Evolutionary conservation across 441 rosid genomes (phyloP).

Genomic region (Eruca vesicaria): DNA sequence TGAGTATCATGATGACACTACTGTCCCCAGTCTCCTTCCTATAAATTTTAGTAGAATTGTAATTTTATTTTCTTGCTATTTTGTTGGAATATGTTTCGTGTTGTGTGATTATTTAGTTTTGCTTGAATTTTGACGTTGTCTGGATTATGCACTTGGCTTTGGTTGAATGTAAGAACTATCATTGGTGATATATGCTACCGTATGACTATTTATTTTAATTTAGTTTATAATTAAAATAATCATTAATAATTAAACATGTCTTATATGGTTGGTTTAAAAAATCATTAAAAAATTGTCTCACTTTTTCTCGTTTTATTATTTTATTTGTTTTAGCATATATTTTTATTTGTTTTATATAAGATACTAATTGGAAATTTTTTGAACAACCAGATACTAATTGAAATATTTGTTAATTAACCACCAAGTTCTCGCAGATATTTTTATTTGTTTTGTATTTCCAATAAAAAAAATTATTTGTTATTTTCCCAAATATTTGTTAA

Average conservation of each 20-base stretch:
- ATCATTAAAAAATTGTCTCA: not conserved
- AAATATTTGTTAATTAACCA: not conserved
- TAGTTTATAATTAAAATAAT: not conserved
- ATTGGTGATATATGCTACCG: not conserved
- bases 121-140: not conserved
- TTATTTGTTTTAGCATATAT: not conserved
- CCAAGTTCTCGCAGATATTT: no score
- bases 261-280: not conserved
- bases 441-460: no score
- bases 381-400: no score
- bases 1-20: not conserved
- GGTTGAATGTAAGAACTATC: not conserved
- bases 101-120: not conserved
- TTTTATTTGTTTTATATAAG: not conserved
- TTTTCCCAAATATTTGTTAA: no score
- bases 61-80: not conserved
- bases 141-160: constrained; percentile 7
- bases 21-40: not conserved
- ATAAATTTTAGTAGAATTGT: not conserved
- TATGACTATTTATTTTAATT: not conserved
- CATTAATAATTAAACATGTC: not conserved
- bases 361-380: not conserved
- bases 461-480: no score
- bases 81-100: not conserved
- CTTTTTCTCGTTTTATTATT: not conserved